Conservation (phyloP, 192 early-diverging fungal species). For the Coemansia sp. region DNA sequence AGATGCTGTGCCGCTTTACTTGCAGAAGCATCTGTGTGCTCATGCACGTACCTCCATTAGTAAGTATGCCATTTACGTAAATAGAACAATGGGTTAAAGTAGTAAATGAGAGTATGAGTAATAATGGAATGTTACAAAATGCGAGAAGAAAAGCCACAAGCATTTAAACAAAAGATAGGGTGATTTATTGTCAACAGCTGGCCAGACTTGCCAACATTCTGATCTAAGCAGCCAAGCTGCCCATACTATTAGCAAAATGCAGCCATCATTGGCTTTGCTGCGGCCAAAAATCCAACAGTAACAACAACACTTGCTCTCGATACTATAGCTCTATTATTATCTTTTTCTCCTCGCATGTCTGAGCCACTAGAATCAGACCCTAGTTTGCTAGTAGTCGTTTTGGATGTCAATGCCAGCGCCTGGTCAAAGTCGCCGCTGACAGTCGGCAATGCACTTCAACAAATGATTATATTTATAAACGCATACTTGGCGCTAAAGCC, state of each 20-base stretch:
- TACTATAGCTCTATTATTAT: not conserved
- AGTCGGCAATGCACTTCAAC: constrained; percentile 69
- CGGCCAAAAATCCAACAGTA: not conserved
- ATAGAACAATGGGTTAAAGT: too few relatives aligned
- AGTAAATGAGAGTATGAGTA: not conserved
- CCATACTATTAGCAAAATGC: not conserved
- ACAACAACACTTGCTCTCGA: not conserved
- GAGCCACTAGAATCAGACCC: constrained; percentile 59
- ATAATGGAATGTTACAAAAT: too few relatives aligned
- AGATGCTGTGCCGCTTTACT: not conserved
- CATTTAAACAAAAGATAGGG: too few relatives aligned
- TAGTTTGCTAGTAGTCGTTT: constrained; percentile 75
- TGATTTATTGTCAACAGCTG: too few relatives aligned
- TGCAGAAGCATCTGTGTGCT: constrained; percentile 7
- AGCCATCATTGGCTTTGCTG: not conserved
- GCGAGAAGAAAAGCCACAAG: too few relatives aligned
- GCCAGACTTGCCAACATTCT: too few relatives aligned
- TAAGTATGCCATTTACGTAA: not conserved
- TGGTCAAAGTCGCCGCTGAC: constrained; percentile 66
- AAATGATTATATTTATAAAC: constrained; percentile 85
- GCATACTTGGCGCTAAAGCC: constrained; percentile 87
- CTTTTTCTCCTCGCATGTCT: constrained; percentile 10
- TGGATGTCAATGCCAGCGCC: constrained; percentile 78
- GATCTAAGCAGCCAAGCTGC: not conserved
- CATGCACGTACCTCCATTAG: not conserved